Evolutionary conservation across 2,329 filamentous ascomycete genomes (phyloP), one percentile per base, ranked within the genome.

Genomic region (Colletotrichum cereale): DNA sequence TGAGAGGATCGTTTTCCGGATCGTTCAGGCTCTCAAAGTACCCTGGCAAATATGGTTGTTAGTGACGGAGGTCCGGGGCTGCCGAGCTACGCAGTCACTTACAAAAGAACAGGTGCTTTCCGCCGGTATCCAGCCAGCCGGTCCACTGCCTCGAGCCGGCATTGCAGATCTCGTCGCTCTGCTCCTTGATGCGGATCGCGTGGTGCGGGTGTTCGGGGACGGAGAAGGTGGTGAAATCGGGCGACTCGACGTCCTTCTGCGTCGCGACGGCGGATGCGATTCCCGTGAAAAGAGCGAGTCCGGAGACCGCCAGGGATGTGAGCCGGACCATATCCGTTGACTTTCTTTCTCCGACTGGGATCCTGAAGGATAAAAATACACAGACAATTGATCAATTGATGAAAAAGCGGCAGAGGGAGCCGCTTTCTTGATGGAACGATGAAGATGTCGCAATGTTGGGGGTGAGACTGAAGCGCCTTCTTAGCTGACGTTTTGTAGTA

Each of bases 1-100:
- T 87, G 62, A 89, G 76, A 21, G 79, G 79, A 4, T 79, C 79
- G 6, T 74, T 75, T 3, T 72, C 61, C 7, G 77, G 77, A 48
- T 76, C 72, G 31, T 75, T 70, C 16, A 77, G 73, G 60, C 78
- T 76, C 52, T 79, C 77, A 62, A 78, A 76, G 61, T 77, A 78
- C 78, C 78, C 69, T 72, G 18, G 29, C 6, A 12, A 3, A 10
- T 2, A 36, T 11, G 26, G 62, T 74, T 47, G 5, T 11, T 21
- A 29, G 12, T 21, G 11, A n/a, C 18, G 18, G 8, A 16, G 18
- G 11, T 6, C 34, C 31, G 18, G 16, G 11, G 34, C 16, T 3
- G 18, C 34, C 6, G 38, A 4, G 26, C 12, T 26, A 8, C 34
- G 18, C 24, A 31, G 7, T 16, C 42, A 52, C 73, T 56, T 53